These are phyloP conservation scores for Colletotrichum sublineola DNA, from an alignment of 2,329 filamentous ascomycete genomes.

Conservation along the genomic window DNA sequence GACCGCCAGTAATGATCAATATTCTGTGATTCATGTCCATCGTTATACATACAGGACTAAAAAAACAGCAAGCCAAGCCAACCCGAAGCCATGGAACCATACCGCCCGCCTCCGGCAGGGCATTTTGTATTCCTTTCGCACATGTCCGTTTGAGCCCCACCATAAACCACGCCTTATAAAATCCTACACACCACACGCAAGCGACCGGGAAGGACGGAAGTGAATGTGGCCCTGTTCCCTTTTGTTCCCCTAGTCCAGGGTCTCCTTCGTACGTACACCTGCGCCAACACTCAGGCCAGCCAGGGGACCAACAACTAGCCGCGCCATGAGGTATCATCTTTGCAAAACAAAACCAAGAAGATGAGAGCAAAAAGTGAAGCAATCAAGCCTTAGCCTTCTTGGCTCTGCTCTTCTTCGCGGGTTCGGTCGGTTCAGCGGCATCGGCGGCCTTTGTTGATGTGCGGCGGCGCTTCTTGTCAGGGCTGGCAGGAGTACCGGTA, in stretches of 20 bases:
- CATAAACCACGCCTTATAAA: conserved; percentile 34
- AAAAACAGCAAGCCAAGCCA: conserved; percentile 23
- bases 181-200: conserved; percentile 37
- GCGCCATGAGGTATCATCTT: conserved; percentile 43
- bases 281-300: conserved; percentile 14
- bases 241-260: conserved; percentile 6
- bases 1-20: conserved; percentile 12
- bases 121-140: conserved; percentile 35
- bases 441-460: conserved; percentile 67
- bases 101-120: conserved; percentile 16
- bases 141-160: conserved; percentile 28
- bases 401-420: conserved; percentile 65
- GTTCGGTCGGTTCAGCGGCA: conserved; percentile 62
- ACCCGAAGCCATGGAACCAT: conserved; percentile 35
- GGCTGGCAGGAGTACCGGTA: conserved; percentile 63
- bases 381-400: conserved; percentile 42
- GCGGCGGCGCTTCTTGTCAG: conserved; percentile 74
- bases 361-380: conserved; percentile 17
- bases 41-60: conserved; percentile 43
- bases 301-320: conserved; percentile 15
- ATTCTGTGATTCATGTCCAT: conserved; percentile 42
- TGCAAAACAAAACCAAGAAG: conserved; percentile 41
- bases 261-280: conserved; percentile 3
- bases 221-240: conserved; percentile 18
- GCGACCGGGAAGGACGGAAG: conserved; percentile 20